A percentile compares a stretch with the other conserved stretches of the same genome.
phyloP scores from a whole-genome alignment of 495 filamentous ascomycete genomes.

The Podospora pseudoanserina region DNA sequence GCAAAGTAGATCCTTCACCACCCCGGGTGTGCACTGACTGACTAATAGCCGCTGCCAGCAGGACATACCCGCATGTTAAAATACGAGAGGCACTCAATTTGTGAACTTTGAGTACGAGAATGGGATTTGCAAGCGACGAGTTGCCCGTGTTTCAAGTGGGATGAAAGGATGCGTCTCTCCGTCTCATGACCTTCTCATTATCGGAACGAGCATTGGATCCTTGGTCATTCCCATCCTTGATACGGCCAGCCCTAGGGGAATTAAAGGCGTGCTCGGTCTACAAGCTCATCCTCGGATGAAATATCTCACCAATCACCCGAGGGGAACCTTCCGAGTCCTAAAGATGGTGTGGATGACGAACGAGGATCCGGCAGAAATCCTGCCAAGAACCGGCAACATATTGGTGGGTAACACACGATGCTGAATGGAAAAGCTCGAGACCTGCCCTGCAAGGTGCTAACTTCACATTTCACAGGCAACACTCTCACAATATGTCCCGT shows the following conservation, averaged over 20 bases:
- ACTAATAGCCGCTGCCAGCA: background rate
- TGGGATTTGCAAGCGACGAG: background rate
- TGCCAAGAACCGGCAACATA: background rate
- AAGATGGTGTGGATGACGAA: background rate
- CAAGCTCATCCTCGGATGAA: background rate
- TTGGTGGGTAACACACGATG: background rate
- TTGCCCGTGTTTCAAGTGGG: background rate
- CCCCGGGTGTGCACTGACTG: background rate
- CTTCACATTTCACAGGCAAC: background rate
- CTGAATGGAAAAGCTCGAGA: background rate
- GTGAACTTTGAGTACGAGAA: background rate
- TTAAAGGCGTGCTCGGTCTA: background rate
- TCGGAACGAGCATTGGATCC: background rate
- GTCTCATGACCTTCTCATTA: background rate
- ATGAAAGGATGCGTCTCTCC: background rate
- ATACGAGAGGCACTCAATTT: background rate
- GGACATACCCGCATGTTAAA: background rate
- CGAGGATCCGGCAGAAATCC: background rate
- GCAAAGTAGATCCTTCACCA: background rate
- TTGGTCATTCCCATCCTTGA: background rate
- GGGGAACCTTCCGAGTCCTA: background rate
- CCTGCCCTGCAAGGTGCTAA: background rate
- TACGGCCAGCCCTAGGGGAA: background rate
- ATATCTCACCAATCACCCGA: background rate
- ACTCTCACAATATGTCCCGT: background rate